Evolutionary conservation across 495 filamentous ascomycete species (phyloP).

Genomic region (Podospora fimiseda): DNA sequence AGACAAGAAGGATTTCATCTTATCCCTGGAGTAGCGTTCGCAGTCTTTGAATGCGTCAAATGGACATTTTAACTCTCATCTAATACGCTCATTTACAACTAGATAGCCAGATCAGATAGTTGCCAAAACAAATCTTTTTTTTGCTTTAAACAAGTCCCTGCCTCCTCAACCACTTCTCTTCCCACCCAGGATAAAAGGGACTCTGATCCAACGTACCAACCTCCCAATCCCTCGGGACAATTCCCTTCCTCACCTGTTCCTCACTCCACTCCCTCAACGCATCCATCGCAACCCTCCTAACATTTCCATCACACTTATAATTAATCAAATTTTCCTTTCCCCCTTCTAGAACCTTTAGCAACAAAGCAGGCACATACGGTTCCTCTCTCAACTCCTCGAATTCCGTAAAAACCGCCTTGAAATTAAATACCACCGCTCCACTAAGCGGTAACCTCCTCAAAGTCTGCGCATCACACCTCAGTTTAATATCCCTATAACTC

Average conservation of each 20-base stretch:
- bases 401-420: conserved; percentile 83
- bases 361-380: conserved; percentile 61
- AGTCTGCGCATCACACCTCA: conserved; percentile 93
- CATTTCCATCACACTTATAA: conserved; percentile 84
- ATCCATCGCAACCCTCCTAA: conserved; percentile 68
- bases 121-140: background rate
- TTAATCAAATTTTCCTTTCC: conserved; percentile 71
- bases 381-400: conserved; percentile 68
- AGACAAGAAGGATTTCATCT: too few species aligned
- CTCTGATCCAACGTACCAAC: conserved; percentile 71
- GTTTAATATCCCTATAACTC: conserved; percentile 52
- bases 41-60: background rate
- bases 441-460: conserved; percentile 74
- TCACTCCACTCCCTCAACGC: conserved; percentile 57
- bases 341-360: conserved; percentile 61
- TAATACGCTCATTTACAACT: background rate
- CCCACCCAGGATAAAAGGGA: conserved; percentile 78
- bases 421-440: conserved; percentile 77
- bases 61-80: background rate
- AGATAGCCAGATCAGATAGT: background rate
- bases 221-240: conserved; percentile 61
- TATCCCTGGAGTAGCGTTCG: too few species aligned
- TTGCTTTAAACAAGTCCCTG: conserved; percentile 53
- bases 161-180: conserved; percentile 71
- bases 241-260: conserved; percentile 63